A percentile compares a stretch with the other conserved stretches of the same genome.
These are phyloP conservation scores for Geotrichum australiense DNA, from an alignment of 1,139 yeast genomes.

Conservation along the genomic window DNA sequence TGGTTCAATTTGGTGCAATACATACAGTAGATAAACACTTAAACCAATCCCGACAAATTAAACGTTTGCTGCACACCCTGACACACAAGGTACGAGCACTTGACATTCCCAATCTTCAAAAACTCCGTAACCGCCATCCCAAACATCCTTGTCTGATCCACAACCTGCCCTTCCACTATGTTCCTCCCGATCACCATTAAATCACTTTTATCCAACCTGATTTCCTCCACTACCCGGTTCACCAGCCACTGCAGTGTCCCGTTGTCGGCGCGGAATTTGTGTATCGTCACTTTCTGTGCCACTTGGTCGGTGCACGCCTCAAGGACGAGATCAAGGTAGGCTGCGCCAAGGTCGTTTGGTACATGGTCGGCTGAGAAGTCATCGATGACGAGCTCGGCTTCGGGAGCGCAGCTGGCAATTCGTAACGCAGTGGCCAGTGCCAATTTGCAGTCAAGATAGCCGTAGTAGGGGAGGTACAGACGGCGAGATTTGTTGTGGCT, in stretches of 20 bases:
- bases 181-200: background rate
- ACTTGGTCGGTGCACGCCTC: background rate
- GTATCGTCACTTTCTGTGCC: background rate
- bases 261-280: background rate
- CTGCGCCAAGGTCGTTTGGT: slow-evolving; percentile 1
- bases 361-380: background rate
- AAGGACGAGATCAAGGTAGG: slow-evolving; percentile 1
- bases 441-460: background rate
- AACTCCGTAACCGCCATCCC: background rate
- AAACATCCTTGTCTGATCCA: background rate
- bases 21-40: too few relatives aligned
- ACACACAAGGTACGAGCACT: background rate
- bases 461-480: background rate
- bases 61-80: too few relatives aligned
- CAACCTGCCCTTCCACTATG: background rate
- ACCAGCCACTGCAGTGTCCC: background rate
- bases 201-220: background rate
- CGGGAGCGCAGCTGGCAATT: background rate
- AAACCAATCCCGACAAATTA: too few relatives aligned
- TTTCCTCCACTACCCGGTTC: background rate
- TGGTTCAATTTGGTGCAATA: too few relatives aligned
- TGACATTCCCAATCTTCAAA: background rate
- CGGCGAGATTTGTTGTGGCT: too few relatives aligned
- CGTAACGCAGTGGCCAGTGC: slow-evolving; percentile 4
- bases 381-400: background rate